Evolutionary conservation across 2,329 filamentous ascomycete species (phyloP).

Genomic region (Tricladium varicosporioides): DNA sequence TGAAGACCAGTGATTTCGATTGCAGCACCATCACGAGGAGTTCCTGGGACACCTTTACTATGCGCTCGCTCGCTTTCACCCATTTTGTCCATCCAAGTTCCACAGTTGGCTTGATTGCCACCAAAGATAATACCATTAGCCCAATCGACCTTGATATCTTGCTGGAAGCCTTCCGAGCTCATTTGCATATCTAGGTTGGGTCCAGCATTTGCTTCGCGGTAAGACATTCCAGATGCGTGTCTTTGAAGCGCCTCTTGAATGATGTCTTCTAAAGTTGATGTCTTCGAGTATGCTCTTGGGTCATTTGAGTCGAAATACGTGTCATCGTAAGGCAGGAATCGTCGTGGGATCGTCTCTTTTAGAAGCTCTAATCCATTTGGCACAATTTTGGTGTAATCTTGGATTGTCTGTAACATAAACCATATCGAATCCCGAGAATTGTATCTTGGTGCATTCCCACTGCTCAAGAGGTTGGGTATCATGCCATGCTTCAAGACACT

Average conservation of each 20-base stretch:
- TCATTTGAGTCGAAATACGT: conserved; percentile 88
- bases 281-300: conserved; percentile 76
- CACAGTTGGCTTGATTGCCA: conserved; percentile 91
- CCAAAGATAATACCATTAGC: conserved; percentile 86
- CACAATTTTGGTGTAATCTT: conserved; percentile 83
- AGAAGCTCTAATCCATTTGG: conserved; percentile 75
- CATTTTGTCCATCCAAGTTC: conserved; percentile 99
- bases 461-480: conserved; percentile 91
- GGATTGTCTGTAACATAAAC: conserved; percentile 96
- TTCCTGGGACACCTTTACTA: conserved; percentile 91
- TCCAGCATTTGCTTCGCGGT: conserved; percentile 92
- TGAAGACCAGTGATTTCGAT: conserved; percentile 92
- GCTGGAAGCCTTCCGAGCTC: conserved; percentile 87
- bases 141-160: conserved; percentile 91
- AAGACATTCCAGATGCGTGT: conserved; percentile 87
- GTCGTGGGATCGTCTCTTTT: conserved; percentile 72
- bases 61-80: conserved; percentile 91
- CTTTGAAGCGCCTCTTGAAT: conserved; percentile 92
- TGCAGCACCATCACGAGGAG: conserved; percentile 92
- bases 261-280: conserved; percentile 81
- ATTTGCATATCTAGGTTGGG: conserved; percentile 88
- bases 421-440: conserved; percentile 95
- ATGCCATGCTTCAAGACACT: conserved; percentile 97
- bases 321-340: conserved; percentile 94
- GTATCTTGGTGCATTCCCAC: conserved; percentile 83